Base-by-base conservation (phyloP, 495 filamentous ascomycete species). In the Neurospora sp. region DNA sequence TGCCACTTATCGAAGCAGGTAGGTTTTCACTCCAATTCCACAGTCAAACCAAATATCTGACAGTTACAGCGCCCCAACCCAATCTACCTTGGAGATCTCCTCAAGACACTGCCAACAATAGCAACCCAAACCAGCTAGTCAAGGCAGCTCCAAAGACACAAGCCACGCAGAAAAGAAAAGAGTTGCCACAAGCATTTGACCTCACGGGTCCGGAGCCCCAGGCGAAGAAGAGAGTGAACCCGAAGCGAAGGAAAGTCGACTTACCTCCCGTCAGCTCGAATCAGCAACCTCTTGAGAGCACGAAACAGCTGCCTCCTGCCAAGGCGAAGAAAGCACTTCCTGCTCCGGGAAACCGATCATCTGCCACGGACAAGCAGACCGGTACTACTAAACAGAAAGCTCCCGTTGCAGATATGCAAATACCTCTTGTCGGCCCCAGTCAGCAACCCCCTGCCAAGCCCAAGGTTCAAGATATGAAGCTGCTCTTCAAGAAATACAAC, bases 401-500 rank as follows among this genome's bases (percentile, higher is more conserved):
- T 59, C 71, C 18, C 38, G 39, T 8, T 20, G 40, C 27, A 16
- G 46, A 31, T 46, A 18, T 14, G 38, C 27, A 14, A 66, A 6
- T 27, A 3, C 11, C 54, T 18, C 54, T 27, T 66, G 54, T 7
- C 8, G 42, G 8, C 18, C 18, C 8, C 42, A 46, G 8, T 46
- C 42, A 20, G 42, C 42, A 46, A 2, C 41, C 41, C 18, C 41
- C 44, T 48, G 44, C 4, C 6, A 20, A 6, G 42, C 20, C 54
- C 14, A 35, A 35, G 14, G 54, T 66, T 10, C 71, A 77, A 18
- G 73, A 76, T 31, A 44, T 79, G 27, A 71, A 70, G 18, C 35
- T 70, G 5, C 74, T 78, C 73, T 76, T 76, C 42, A 40, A 46
- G n/a, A 6, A 72, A 38, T 79, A 73, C 71, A 72, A 73, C 9